Evolutionary conservation across 176 grass and related monocot species (phyloP), one percentile per base, ranked within the genome.

Genomic region (Cymbopogon citratus): DNA sequence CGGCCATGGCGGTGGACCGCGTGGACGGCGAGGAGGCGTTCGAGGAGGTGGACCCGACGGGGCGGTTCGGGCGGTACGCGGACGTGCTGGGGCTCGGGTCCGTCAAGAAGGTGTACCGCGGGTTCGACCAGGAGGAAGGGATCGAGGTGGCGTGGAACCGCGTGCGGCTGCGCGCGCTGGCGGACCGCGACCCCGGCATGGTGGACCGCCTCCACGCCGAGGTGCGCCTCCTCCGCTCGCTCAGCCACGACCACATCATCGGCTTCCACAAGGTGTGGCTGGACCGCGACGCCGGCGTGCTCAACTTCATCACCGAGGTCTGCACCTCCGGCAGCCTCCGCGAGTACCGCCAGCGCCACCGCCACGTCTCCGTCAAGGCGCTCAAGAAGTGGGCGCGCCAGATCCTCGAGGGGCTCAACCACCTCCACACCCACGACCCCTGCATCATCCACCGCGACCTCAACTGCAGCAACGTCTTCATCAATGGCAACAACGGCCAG

Each of bases 131-230:
- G 87, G 90, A 98, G 84, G 90, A 98, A 8, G 95, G 95, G 12
- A 98, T 98, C 87, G 95, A 98, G 90, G 90, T 98, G 73, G 95
- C 92, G 28, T 98, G 95, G 95, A 98, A 98, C 79, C 90, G 91
- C 46, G 95, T 98, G n/a, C 81, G 85, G 5, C 68, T 98, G 33
- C 70, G 89, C 13, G 71, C 72, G 13, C 90, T 95, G 38, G 57
- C 77, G 1, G 86, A 86, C 80, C 59, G 67, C 10, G 90, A 95
- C 71, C 88, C 81, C 21, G 72, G 68, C 41, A 93, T 95, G 90
- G 77, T 94, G 8, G 84, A 93, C 14, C 90, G 88, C 29, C 61
- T 95, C 65, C 92, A 89, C 81, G 92, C 88, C 48, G 92, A 98
- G 86, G 95, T 95, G 69, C 87, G 95, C 34, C 88, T 95, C 6